Evolutionary conservation across 2,329 filamentous ascomycete genomes (phyloP).

Genomic region (Penicillium corylophilum): DNA sequence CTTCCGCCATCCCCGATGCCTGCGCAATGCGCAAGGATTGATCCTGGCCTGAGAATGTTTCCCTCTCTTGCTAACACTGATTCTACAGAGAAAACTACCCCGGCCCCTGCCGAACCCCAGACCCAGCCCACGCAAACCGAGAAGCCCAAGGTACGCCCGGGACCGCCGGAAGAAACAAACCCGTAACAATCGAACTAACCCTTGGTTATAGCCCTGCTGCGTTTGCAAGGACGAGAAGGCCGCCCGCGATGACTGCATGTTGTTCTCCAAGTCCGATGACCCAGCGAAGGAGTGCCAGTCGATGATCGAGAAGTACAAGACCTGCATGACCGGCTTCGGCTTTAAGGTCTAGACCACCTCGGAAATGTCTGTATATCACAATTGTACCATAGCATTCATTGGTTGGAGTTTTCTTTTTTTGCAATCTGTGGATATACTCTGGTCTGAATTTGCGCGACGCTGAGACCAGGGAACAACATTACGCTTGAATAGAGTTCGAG

Average conservation of each 20-base stretch:
- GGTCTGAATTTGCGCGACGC: background rate
- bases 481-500: background rate
- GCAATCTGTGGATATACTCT: conserved; percentile 9
- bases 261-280: conserved; percentile 83
- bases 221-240: conserved; percentile 96
- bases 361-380: conserved; percentile 12
- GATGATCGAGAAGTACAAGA: conserved; percentile 80
- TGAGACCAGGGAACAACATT: background rate
- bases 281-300: conserved; percentile 77
- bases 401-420: conserved; percentile 17
- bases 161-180: background rate
- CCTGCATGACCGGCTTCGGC: conserved; percentile 89
- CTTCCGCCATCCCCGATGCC: conserved; percentile 2
- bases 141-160: conserved; percentile 39
- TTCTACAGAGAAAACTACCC: conserved; percentile 20
- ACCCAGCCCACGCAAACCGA: conserved; percentile 28
- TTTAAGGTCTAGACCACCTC: conserved; percentile 60
- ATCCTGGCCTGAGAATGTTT: background rate
- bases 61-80: conserved; percentile 8
- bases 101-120: conserved; percentile 19
- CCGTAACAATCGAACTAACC: background rate
- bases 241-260: conserved; percentile 95
- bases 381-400: conserved; percentile 25
- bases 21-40: conserved; percentile 13
- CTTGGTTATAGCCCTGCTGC: conserved; percentile 73